Evolutionary conservation across 192 early-diverging fungal species (phyloP), one percentile per base, ranked within the genome.

Genomic region (Geranomyces variabilis): DNA sequence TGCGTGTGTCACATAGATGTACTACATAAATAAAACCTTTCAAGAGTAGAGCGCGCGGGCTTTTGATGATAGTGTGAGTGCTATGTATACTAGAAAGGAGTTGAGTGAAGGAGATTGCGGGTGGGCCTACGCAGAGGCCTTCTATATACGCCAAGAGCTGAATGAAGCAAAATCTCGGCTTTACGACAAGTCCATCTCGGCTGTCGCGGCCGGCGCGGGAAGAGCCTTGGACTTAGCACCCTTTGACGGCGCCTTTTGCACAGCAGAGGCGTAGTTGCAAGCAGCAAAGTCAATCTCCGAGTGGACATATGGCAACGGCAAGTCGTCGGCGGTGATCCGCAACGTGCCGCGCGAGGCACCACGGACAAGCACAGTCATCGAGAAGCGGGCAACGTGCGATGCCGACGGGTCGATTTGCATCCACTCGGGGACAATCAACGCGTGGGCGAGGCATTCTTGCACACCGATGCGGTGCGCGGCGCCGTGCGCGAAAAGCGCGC

Each of bases 331-430:
- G 2, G 92, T 94, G 44, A 93, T 82, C 55, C 91, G 87, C 5
- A 92, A 58, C 24, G 90, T 84, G 12, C 81, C 81, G 28, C 87
- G 87, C 75, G 89, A 88, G n/a, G 63, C 14, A 17, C 34, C 19
- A 1, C 33, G 63, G 73, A 98, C 83, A 63, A 94, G 81, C 57
- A 91, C 89, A 14, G 96, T 98, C 72, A 91, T 86, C 73, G 90
- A 88, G 81, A 95, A 93, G 76, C 96, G 93, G 46, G 93, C 96
- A 63, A 94, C 93, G 45, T 84, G 77, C 75, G 86, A 88, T 28
- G 71, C 77, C 6, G 75, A 79, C 80, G 84, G 84, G 68, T 92
- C 94, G 74, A 89, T 83, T 71, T 90, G 81, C 26, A 96, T 86
- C 36, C 90, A 86, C 65, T 91, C 90, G 28, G 91, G 87, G 47